These are phyloP conservation scores for Ascochyta clinopodiicola DNA, from an alignment of 2,329 filamentous ascomycete species.

Conservation along the genomic window DNA sequence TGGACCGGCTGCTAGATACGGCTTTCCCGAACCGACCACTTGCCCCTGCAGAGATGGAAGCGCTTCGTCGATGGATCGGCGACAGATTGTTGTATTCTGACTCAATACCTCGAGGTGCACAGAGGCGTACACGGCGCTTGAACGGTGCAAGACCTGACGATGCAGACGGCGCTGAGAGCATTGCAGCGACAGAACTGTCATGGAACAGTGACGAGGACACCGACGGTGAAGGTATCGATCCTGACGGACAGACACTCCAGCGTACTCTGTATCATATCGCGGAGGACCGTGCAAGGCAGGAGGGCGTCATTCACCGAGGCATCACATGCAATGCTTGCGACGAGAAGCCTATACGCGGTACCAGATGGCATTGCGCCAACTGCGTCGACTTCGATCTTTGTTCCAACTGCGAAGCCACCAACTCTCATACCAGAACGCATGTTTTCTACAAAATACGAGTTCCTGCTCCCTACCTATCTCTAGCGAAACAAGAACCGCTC, in stretches of 20 bases:
- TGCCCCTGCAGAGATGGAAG: constrained; percentile 26
- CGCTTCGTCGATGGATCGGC: constrained; percentile 27
- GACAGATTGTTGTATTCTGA: constrained; percentile 22
- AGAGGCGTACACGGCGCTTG: constrained; percentile 30
- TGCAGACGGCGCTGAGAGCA: constrained; percentile 35
- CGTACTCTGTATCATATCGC: constrained; percentile 89
- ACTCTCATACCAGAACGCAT: constrained; percentile 84
- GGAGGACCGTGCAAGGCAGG: constrained; percentile 86
- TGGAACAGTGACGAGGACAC: constrained; percentile 41
- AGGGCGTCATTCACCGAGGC: constrained; percentile 81
- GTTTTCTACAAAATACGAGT: constrained; percentile 96
- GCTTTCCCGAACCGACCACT: constrained; percentile 30
- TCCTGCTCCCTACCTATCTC: constrained; percentile 81
- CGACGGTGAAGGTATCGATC: constrained; percentile 51
- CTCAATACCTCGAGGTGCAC: constrained; percentile 27
- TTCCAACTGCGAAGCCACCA: constrained; percentile 83
- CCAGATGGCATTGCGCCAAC: constrained; percentile 93
- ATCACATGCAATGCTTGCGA: constrained; percentile 92
- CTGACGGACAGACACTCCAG: constrained; percentile 78
- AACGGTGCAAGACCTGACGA: constrained; percentile 7
- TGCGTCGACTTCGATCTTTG: constrained; percentile 96
- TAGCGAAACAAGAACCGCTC: constrained; percentile 66
- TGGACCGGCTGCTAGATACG: constrained; percentile 36
- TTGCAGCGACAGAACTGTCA: constrained; percentile 43
- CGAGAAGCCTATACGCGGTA: constrained; percentile 85